phyloP scores from a whole-genome alignment of 345 rosid species.

The Draba incana region DNA sequence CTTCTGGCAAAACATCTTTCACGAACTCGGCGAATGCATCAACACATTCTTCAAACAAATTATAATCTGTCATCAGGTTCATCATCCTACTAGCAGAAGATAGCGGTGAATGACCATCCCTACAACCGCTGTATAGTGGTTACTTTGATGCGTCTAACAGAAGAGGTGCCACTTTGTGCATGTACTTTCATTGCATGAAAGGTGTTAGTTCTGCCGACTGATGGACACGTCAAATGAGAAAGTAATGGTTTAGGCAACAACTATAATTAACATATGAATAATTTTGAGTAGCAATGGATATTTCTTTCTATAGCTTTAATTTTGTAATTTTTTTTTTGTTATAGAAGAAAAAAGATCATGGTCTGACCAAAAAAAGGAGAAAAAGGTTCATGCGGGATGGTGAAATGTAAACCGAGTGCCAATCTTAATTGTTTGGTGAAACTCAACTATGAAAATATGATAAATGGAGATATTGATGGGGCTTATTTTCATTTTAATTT shows the following conservation, averaged over 20 bases:
- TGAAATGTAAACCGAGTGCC: slow-evolving; percentile 19
- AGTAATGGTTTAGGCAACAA: not conserved
- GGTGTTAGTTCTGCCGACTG: not conserved
- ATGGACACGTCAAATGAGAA: slow-evolving; percentile 3
- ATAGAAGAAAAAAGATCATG: slow-evolving; percentile 5
- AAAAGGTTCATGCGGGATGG: slow-evolving; percentile 1
- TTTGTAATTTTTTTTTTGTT: no score
- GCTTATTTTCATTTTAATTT: not conserved
- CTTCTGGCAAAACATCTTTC: no score
- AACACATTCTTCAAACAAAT: no score
- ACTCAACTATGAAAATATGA: slow-evolving; percentile 23
- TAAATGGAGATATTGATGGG: not conserved
- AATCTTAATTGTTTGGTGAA: slow-evolving; percentile 34
- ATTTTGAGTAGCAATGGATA: not conserved
- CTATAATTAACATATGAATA: not conserved
- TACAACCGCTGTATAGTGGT: no score
- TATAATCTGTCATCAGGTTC: no score
- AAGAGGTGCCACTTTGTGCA: slow-evolving; percentile 14
- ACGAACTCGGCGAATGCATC: no score
- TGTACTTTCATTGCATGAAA: slow-evolving; percentile 7
- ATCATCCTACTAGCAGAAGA: no score
- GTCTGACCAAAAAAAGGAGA: not conserved
- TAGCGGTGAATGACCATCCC: no score
- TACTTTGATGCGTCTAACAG: no score
- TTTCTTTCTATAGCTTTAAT: not conserved